Conservation (phyloP, 208 protist genomes). For the Crithidia bombi region DNA sequence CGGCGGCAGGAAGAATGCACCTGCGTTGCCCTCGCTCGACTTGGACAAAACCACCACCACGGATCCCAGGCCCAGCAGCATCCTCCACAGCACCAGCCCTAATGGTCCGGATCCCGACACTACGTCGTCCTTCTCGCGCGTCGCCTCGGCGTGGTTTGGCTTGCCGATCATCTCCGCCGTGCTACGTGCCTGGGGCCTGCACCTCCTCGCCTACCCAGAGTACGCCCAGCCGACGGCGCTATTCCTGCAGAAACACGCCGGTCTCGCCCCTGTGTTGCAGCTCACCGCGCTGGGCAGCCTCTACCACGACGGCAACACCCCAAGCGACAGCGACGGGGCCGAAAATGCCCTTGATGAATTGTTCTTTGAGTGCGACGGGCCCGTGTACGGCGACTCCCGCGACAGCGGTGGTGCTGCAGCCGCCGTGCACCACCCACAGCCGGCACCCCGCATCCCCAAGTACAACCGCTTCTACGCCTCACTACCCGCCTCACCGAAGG, state of each 20-base stretch:
- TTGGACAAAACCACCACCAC: not conserved
- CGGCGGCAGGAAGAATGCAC: not conserved
- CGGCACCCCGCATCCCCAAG: conserved; percentile 32
- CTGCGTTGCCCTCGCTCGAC: not conserved
- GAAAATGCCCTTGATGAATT: conserved; percentile 21
- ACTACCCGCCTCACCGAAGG: conserved; percentile 14
- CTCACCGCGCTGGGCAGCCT: conserved; percentile 39
- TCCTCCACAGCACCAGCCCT: conserved; percentile 18
- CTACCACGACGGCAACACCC: conserved; percentile 24
- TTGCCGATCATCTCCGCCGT: conserved; percentile 56
- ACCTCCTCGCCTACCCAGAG: conserved; percentile 68
- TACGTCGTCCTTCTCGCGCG: conserved; percentile 46
- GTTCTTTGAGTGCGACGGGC: conserved; percentile 31
- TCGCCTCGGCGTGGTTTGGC: conserved; percentile 68
- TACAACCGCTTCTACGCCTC: conserved; percentile 55
- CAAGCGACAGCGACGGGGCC: conserved; percentile 22
- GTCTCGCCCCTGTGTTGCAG: conserved; percentile 61
- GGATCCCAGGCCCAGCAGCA: not conserved
- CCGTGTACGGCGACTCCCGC: not conserved
- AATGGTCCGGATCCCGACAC: conserved; percentile 35
- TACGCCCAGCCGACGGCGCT: conserved; percentile 66
- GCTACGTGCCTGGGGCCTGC: conserved; percentile 63
- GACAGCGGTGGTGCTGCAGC: not conserved
- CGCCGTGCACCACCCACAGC: conserved; percentile 11
- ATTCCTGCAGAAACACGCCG: conserved; percentile 71